These are phyloP conservation scores for Pleurotus eryngii DNA, from an alignment of 768 basidiomycete species.

Conservation along the genomic window DNA sequence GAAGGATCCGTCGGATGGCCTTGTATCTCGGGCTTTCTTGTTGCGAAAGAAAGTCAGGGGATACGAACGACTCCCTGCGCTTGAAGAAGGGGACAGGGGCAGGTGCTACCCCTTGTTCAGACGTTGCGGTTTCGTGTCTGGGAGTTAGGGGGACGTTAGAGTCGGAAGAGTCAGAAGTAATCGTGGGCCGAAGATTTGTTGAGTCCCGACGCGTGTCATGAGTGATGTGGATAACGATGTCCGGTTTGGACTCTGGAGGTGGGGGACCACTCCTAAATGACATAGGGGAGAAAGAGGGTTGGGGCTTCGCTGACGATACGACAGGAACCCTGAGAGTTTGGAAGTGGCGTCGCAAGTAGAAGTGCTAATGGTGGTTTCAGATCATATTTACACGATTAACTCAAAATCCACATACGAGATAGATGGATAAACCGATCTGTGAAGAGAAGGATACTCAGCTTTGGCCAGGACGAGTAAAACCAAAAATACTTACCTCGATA, in stretches of 20 bases:
- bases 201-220: constrained; percentile 3
- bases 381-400: background rate
- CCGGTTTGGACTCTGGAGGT: background rate
- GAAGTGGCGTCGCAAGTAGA: constrained; percentile 2
- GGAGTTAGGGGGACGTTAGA: background rate
- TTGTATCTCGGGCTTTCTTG: background rate
- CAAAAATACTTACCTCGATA: constrained; percentile 19
- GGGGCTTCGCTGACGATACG: background rate
- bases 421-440: constrained; percentile 4
- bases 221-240: constrained; percentile 8
- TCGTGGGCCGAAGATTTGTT: background rate
- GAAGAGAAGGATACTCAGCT: background rate
- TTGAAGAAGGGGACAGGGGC: background rate
- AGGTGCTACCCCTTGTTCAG: background rate
- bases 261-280: background rate
- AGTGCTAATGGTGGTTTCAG: background rate
- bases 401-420: background rate
- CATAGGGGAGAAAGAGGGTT: background rate
- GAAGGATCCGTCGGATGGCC: constrained; percentile 5
- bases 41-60: background rate
- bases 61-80: background rate
- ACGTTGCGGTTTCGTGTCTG: background rate
- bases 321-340: background rate
- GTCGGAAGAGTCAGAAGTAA: background rate
- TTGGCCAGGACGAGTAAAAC: background rate